Evolutionary conservation across 495 filamentous ascomycete genomes (phyloP), one percentile per base, ranked within the genome.

Genomic region (Penicillium arizonense): DNA sequence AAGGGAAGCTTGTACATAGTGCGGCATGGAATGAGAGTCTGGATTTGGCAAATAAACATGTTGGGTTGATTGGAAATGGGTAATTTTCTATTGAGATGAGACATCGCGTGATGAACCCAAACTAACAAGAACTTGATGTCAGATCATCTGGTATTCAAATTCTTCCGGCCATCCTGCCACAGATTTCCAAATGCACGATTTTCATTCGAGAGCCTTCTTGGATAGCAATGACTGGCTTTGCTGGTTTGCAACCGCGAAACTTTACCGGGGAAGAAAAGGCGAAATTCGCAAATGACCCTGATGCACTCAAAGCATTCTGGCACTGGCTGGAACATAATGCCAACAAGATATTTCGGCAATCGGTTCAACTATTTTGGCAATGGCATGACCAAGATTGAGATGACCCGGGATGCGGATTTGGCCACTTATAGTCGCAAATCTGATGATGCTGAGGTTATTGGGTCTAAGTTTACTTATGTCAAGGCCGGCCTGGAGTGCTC

Each of bases 101-200:
- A 24, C 23, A 24, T 6, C 23, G 5, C 23, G 23, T 0, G 23
- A 24, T 24, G 13, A 46, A 46, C 10, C 4, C 1, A 9, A 18
- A 13, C 44, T 32, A 14, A 44, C 4, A 12, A 10, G n/a, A 4
- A 7, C 34, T 38, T 38, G 5, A 16, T 14, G 5, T 18, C n/a
- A 45, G 44, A 12, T 75, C 56, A 9, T 70, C 62, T 21, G 63
- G 56, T 4, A 61, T 65, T 28, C 82, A 86, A 51, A 68, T 86
- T 9, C 72, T 86, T 6, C 80, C 82, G 0, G 73, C 76, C 6
- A 75, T 86, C 6, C 79, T 81, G 44, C 75, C 76, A 20, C 21
- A 62, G 0, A 74, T 77, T 16, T 23, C 23, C 11, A 50, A 50
- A 18, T 28, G 42, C 8, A 55, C 42, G 2, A 55, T 47, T 5